Conservation (phyloP, 2,329 filamentous ascomycete species). For the Stagonosporopsis rhizophila region DNA sequence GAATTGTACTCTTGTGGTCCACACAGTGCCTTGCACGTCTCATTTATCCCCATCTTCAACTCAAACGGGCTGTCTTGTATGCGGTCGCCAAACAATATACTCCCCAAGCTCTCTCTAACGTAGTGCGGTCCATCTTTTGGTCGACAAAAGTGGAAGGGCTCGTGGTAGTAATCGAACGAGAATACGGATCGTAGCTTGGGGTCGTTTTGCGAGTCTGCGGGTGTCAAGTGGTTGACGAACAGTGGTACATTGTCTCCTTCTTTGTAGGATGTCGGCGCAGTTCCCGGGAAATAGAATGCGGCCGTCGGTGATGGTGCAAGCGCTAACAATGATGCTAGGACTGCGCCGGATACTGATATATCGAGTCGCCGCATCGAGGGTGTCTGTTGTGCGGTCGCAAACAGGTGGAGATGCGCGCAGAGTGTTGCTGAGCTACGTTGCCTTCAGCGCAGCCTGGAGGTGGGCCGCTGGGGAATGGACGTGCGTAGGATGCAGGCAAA, state of each 20-base stretch:
- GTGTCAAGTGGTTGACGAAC: conserved; percentile 91
- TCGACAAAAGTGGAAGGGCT: conserved; percentile 84
- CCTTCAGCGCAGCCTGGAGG: conserved; percentile 14
- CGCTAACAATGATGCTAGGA: conserved; percentile 49
- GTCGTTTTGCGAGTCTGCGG: conserved; percentile 78
- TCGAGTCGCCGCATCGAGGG: conserved; percentile 41
- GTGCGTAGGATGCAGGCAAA: conserved; percentile 1
- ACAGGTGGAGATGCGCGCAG: conserved; percentile 3
- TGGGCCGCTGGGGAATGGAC: conserved; percentile 18
- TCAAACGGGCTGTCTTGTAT: conserved; percentile 97
- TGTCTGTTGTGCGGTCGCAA: not conserved
- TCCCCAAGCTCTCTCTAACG: conserved; percentile 88
- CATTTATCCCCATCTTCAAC: conserved; percentile 83
- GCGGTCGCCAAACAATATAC: conserved; percentile 95
- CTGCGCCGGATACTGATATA: conserved; percentile 32
- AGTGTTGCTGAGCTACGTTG: conserved; percentile 11
- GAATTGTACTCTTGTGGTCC: conserved; percentile 69
- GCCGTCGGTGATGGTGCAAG: conserved; percentile 49
- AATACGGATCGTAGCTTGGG: conserved; percentile 88
- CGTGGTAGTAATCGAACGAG: conserved; percentile 95
- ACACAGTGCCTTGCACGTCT: conserved; percentile 86
- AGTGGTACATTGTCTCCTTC: conserved; percentile 80
- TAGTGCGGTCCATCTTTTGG: conserved; percentile 78
- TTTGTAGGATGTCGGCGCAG: conserved; percentile 92
- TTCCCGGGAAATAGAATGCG: conserved; percentile 95